Percentiles rank a stretch among this genome's conserved stretches.
These are phyloP conservation scores for Artemisia argyi DNA, from an alignment of 129 eudicot species.

Conservation along the genomic window DNA sequence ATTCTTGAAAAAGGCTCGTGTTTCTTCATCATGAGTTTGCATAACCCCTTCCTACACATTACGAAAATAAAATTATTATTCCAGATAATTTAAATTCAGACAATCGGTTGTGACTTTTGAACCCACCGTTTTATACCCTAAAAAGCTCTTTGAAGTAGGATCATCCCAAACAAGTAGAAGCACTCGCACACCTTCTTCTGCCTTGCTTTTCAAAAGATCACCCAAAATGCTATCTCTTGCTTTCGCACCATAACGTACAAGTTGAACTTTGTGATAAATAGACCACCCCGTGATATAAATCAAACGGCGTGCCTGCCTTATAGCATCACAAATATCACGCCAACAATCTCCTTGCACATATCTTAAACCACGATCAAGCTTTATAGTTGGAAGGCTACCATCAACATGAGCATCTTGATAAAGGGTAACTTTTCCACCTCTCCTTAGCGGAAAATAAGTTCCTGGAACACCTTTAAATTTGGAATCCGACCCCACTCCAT, in stretches of 20 bases:
- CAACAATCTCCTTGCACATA: conserved; percentile 81
- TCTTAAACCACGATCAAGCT: conserved; percentile 56
- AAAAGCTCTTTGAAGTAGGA: conserved; percentile 81
- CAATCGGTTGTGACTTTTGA: neutral
- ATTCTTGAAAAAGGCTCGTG: conserved; percentile 70
- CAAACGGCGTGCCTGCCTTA: conserved; percentile 63
- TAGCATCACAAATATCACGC: conserved; percentile 79
- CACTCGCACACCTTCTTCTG: conserved; percentile 91
- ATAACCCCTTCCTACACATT: conserved; percentile 59
- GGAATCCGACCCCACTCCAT: conserved; percentile 68
- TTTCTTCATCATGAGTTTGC: conserved; percentile 71
- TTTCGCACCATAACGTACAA: conserved; percentile 66
- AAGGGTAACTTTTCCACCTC: conserved; percentile 69
- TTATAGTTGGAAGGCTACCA: conserved; percentile 48
- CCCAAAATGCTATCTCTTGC: conserved; percentile 55
- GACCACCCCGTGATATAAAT: conserved; percentile 96
- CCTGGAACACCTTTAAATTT: conserved; percentile 70
- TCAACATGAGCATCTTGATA: conserved; percentile 97
- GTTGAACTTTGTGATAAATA: conserved; percentile 66
- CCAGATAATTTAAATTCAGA: neutral
- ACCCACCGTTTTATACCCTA: conserved; percentile 52
- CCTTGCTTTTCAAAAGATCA: conserved; percentile 71
- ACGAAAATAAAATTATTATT: conserved; percentile 6
- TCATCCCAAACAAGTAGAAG: conserved; percentile 98
- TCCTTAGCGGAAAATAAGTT: conserved; percentile 83